These are phyloP conservation scores for Sporothrix dimorphospora DNA, from an alignment of 2,329 filamentous ascomycete genomes.

Conservation along the genomic window DNA sequence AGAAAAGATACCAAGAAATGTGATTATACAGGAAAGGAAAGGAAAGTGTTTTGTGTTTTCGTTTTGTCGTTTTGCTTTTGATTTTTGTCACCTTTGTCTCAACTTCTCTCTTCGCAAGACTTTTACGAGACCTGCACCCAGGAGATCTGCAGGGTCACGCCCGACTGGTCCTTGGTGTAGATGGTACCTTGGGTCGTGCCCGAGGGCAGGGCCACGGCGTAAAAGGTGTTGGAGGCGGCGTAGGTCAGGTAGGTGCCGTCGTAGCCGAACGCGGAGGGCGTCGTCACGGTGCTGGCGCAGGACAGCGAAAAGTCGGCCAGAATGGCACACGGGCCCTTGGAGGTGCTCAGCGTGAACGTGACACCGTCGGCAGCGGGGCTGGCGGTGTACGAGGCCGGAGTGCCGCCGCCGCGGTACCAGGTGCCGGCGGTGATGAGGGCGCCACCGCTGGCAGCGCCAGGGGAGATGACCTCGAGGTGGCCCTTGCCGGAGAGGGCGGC, in stretches of 20 bases:
- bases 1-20: background rate
- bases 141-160: slow-evolving; percentile 35
- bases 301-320: slow-evolving; percentile 27
- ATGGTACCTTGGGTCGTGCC: slow-evolving; percentile 36
- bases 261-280: slow-evolving; percentile 35
- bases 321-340: slow-evolving; percentile 37
- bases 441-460: slow-evolving; percentile 31
- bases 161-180: slow-evolving; percentile 33
- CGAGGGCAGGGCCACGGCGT: slow-evolving; percentile 34
- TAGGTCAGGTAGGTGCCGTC: slow-evolving; percentile 38
- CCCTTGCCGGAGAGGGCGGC: slow-evolving; percentile 29
- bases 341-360: slow-evolving; percentile 36
- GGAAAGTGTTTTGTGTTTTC: background rate
- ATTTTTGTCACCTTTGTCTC: background rate
- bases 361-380: slow-evolving; percentile 33
- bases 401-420: slow-evolving; percentile 38
- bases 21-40: background rate
- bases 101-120: background rate
- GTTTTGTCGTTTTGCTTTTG: background rate
- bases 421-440: slow-evolving; percentile 37
- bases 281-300: slow-evolving; percentile 33
- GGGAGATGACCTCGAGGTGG: slow-evolving; percentile 27
- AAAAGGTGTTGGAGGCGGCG: slow-evolving; percentile 33
- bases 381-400: slow-evolving; percentile 38
- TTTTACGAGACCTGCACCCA: slow-evolving; percentile 30